phyloP scores from a whole-genome alignment of 352 stramenopile species.

The Pythium chondricola region DNA sequence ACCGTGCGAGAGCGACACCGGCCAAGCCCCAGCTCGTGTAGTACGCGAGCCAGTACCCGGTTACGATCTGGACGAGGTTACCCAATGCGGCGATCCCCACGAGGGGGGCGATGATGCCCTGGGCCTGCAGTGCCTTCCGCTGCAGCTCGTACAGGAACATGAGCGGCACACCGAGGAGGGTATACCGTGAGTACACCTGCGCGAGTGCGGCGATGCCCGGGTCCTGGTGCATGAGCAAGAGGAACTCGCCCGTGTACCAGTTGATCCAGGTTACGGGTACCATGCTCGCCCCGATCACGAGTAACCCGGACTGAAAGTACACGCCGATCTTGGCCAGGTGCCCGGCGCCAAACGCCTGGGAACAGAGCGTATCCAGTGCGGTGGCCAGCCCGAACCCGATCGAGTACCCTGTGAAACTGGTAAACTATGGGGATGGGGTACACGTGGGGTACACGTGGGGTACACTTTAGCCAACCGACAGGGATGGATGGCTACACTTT shows the following conservation, averaged over 20 bases:
- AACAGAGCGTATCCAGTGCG: slow-evolving; percentile 66
- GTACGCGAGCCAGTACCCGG: slow-evolving; percentile 67
- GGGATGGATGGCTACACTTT: too few relatives aligned
- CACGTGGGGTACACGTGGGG: too few relatives aligned
- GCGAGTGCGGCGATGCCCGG: slow-evolving; percentile 34
- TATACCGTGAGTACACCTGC: slow-evolving; percentile 42
- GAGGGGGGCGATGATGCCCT: slow-evolving; percentile 63
- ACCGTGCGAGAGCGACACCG: slow-evolving; percentile 57
- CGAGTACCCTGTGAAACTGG: slow-evolving; percentile 55
- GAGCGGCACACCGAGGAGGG: slow-evolving; percentile 59
- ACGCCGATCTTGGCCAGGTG: slow-evolving; percentile 48
- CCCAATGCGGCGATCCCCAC: slow-evolving; percentile 39
- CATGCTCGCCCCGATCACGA: slow-evolving; percentile 39
- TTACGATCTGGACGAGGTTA: slow-evolving; percentile 54
- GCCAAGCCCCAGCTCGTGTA: slow-evolving; percentile 67
- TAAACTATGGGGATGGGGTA: slow-evolving; percentile 28
- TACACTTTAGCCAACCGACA: too few relatives aligned
- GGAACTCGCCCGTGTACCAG: slow-evolving; percentile 38
- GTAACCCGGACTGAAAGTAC: slow-evolving; percentile 50
- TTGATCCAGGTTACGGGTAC: slow-evolving; percentile 40
- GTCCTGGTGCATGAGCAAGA: slow-evolving; percentile 43
- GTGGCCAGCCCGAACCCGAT: slow-evolving; percentile 58
- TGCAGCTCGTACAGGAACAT: slow-evolving; percentile 72
- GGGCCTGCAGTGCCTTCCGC: slow-evolving; percentile 62
- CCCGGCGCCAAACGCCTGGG: slow-evolving; percentile 43